Conservation (phyloP, 139 green algal genomes). For the Pycnococcus provasolii region DNA sequence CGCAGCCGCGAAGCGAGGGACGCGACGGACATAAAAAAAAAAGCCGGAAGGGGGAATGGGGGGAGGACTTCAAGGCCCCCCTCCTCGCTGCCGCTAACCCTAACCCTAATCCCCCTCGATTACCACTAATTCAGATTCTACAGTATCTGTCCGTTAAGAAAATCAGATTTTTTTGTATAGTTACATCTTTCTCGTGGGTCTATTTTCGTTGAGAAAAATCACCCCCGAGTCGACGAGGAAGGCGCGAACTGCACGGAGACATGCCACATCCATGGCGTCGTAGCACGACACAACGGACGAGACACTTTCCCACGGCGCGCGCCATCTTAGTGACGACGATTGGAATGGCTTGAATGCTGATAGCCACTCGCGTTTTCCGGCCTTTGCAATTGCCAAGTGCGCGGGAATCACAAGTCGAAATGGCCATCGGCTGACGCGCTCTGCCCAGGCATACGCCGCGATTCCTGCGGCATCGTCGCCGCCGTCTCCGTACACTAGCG, state of each 20-base stretch:
- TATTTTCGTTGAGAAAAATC: background rate
- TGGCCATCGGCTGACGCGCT: background rate
- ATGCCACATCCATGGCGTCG: background rate
- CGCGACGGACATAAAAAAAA: too few relatives aligned
- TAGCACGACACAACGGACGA: background rate
- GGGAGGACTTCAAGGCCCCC: too few relatives aligned
- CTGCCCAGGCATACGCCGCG: background rate
- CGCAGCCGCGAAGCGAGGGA: background rate
- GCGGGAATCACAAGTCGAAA: constrained; percentile 1
- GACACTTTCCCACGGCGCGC: background rate
- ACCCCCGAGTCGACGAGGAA: background rate
- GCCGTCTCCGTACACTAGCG: constrained; percentile 5
- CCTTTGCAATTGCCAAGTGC: constrained; percentile 1
- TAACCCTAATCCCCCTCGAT: too few relatives aligned
- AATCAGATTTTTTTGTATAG: too few relatives aligned
- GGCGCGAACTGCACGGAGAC: background rate
- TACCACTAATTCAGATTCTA: too few relatives aligned
- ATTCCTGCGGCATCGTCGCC: background rate
- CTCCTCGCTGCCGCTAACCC: too few relatives aligned
- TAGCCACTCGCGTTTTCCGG: background rate
- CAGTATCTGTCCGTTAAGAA: too few relatives aligned
- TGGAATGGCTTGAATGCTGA: constrained; percentile 1
- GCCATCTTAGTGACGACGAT: background rate
- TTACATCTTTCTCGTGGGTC: too few relatives aligned
- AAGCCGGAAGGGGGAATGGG: too few relatives aligned